phyloP scores from a whole-genome alignment of 1,284 basidiomycete species.

The Exobasidium rhododendri region DNA sequence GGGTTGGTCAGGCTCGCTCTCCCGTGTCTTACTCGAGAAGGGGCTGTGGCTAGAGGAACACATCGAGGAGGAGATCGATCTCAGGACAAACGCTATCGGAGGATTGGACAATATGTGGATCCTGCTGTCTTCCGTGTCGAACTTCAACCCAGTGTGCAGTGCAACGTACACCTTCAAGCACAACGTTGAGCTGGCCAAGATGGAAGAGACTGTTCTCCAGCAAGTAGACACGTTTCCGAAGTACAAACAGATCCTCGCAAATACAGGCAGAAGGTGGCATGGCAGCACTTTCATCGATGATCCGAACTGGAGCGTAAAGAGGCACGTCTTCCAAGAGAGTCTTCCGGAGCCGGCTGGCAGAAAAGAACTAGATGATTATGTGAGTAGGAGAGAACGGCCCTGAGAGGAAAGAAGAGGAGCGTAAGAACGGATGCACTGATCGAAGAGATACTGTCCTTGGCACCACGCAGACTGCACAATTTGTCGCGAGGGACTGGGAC shows the following conservation, averaged over 20 bases:
- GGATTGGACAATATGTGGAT: constrained; percentile 43
- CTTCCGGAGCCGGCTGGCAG: constrained; percentile 32
- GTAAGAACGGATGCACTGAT: too few relatives aligned
- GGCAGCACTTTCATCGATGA: constrained; percentile 38
- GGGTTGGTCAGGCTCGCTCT: neutral
- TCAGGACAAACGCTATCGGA: constrained; percentile 10
- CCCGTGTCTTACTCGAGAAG: neutral
- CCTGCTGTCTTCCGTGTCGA: constrained; percentile 26
- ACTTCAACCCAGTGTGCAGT: constrained; percentile 49
- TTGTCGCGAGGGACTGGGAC: constrained; percentile 45
- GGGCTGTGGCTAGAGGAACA: constrained; percentile 13
- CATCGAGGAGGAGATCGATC: constrained; percentile 9
- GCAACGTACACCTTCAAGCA: constrained; percentile 37
- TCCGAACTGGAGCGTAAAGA: constrained; percentile 21
- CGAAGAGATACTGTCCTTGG: too few relatives aligned
- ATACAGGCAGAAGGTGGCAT: constrained; percentile 36
- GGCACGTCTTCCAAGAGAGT: constrained; percentile 15
- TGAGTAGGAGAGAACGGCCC: constrained; percentile 2
- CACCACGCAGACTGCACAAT: constrained; percentile 29
- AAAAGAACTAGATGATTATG: constrained; percentile 39
- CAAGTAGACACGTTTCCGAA: constrained; percentile 42
- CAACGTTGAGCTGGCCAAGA: constrained; percentile 3
- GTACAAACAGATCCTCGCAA: constrained; percentile 39
- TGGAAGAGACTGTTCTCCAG: constrained; percentile 19
- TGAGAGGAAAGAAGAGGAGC: neutral